Evolutionary conservation across 768 basidiomycete genomes (phyloP).

Genomic region (Rhizopogon sp.): DNA sequence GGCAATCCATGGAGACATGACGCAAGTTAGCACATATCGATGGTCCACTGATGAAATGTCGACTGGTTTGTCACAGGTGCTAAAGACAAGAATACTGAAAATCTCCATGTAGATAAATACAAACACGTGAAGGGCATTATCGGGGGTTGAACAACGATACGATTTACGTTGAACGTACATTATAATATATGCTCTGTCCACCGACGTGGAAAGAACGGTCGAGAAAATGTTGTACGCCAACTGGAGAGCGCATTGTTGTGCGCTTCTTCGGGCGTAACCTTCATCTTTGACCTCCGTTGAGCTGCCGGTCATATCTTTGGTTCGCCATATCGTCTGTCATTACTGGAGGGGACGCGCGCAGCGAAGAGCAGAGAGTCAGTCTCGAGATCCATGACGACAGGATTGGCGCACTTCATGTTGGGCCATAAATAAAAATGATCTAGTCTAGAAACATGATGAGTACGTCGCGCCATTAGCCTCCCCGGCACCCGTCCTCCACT

Average conservation of each 20-base stretch:
- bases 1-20: not conserved
- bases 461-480: no score
- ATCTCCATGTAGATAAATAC: not conserved
- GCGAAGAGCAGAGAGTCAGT: no score
- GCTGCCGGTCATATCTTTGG: constrained; percentile 36
- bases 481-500: no score
- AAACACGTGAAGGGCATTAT: constrained; percentile 35
- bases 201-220: constrained; percentile 47
- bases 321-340: no score
- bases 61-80: constrained; percentile 55
- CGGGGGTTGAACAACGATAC: not conserved
- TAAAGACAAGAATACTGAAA: constrained; percentile 17
- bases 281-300: constrained; percentile 13
- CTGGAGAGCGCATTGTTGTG: constrained; percentile 38
- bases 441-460: no score
- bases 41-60: constrained; percentile 61
- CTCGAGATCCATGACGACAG: no score
- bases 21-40: constrained; percentile 24
- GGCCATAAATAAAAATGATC: no score
- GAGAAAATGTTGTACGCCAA: constrained; percentile 46
- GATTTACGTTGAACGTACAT: constrained; percentile 34
- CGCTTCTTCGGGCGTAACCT: no score
- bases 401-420: no score
- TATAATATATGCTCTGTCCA: constrained; percentile 61
- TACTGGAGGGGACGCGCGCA: no score